phyloP scores from a whole-genome alignment of 805 yeast genomes.

The Myxozyma melibiosi region DNA sequence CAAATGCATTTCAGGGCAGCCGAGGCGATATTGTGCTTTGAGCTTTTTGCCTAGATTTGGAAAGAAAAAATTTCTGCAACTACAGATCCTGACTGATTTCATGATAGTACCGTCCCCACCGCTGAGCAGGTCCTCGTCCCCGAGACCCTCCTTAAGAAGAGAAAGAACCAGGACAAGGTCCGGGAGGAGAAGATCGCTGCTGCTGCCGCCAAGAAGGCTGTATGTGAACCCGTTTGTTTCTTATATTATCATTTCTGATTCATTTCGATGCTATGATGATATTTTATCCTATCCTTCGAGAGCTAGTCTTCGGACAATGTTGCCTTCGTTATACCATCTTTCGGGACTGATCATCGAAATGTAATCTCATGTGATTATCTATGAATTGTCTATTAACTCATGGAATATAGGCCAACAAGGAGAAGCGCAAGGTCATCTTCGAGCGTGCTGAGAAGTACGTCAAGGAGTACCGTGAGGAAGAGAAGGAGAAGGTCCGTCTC shows the following conservation, averaged over 20 bases:
- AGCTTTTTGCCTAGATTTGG: constrained; percentile 20
- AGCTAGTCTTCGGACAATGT: constrained; percentile 51
- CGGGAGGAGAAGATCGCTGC: constrained; percentile 48
- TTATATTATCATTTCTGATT: not conserved
- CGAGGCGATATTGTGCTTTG: constrained; percentile 6
- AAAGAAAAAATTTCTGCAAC: not conserved
- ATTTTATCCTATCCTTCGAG: constrained; percentile 25
- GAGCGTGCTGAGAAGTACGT: constrained; percentile 95
- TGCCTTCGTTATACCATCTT: constrained; percentile 81
- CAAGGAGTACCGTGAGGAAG: constrained; percentile 86
- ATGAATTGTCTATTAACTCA: not conserved
- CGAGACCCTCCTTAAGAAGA: constrained; percentile 56
- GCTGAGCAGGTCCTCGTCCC: constrained; percentile 43
- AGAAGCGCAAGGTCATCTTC: constrained; percentile 63
- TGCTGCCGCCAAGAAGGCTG: constrained; percentile 39
- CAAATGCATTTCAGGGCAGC: constrained; percentile 31
- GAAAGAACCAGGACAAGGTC: constrained; percentile 54
- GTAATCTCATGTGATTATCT: not conserved
- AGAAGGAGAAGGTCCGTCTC: constrained; percentile 73
- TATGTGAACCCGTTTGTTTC: constrained; percentile 31
- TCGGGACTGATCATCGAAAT: constrained; percentile 66
- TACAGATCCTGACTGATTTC: constrained; percentile 8
- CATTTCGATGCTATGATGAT: constrained; percentile 31
- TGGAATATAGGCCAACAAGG: constrained; percentile 47
- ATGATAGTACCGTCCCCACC: constrained; percentile 51